Percentiles rank a stretch among this genome's conserved stretches.
Evolutionary conservation across 306 rosid species (phyloP).

Genomic region (Malus asiatica): DNA sequence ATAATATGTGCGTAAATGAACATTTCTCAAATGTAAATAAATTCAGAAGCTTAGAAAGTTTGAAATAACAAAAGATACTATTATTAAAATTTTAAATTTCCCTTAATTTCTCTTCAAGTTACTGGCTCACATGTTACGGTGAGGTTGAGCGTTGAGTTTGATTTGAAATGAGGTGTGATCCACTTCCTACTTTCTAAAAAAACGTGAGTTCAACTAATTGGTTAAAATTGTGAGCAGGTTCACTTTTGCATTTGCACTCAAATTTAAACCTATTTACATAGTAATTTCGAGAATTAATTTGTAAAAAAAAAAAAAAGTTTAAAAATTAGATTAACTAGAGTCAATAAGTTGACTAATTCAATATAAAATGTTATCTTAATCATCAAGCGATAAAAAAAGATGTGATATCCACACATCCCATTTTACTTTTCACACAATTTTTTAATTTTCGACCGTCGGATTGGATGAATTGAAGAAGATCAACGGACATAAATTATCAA

Average conservation of each 20-base stretch:
- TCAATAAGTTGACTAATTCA: background rate
- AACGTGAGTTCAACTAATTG: no score
- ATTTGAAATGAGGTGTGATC: background rate
- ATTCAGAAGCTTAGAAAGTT: background rate
- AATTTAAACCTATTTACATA: no score
- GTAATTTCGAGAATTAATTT: background rate
- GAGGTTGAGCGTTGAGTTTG: background rate
- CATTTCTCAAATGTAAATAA: background rate
- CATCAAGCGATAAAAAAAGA: rapidly evolving
- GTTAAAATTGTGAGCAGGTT: no score
- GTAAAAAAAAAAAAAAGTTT: background rate
- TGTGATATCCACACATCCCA: no score
- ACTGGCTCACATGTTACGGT: background rate
- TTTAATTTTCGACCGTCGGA: no score
- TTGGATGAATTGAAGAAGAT: no score
- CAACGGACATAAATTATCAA: no score
- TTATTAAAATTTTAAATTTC: background rate
- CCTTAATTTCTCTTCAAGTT: background rate
- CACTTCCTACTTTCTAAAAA: background rate
- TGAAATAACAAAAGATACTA: background rate
- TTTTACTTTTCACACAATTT: no score
- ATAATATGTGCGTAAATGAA: background rate
- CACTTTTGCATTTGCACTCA: no score
- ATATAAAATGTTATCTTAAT: no score
- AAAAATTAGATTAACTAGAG: background rate